Base-by-base conservation (phyloP, 768 basidiomycete genomes). In the Suillus spraguei region DNA sequence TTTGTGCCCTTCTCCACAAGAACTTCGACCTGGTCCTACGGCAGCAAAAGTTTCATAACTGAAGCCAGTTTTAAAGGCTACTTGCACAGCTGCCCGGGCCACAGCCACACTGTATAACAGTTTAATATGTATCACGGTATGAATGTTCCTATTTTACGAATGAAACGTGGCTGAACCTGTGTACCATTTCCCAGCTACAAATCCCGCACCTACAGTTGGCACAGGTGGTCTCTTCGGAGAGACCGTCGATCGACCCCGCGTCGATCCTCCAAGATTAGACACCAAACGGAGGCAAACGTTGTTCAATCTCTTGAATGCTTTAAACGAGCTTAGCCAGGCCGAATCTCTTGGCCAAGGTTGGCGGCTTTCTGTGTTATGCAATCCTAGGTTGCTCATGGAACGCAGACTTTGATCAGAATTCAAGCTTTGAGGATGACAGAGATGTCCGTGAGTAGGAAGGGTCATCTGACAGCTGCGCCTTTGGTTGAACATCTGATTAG, bases 361-460 rank as follows among this genome's bases (percentile, higher is more conserved):
- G 64, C 22, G 13, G 64, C 22, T 24, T 46, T 14, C 24, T 8
- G 10, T 62, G 28, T 14, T n/a, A 33, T 35, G 32, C 17, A 49
- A 5, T 11, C 9, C 6, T 36, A 39, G 42, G 20, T 41, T 24
- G 41, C 28, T 60, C 24, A 38, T 28, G 2, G 17, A 55, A 13
- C n/a, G 60, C 65, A 81, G 82, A 72, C 52, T 71, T 74, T 44
- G 75, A 69, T 54, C 78, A 81, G 60, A 70, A 76, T 53, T 81
- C 84, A 1, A 83, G 75, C 63, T 83, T 85, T 55, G 87, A 90
- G 69, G 87, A 89, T 62, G 87, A 88, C 66, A 79, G 77, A 68
- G 88, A 87, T 66, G 83, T 85, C 65, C 86, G 89, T 90, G 71
- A 81, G 88, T 88, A 39, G 32, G 24, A 32, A 39, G 32, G 24